Conservation (phyloP, 495 filamentous ascomycete species). For the Thermothielavioides terrestris region DNA sequence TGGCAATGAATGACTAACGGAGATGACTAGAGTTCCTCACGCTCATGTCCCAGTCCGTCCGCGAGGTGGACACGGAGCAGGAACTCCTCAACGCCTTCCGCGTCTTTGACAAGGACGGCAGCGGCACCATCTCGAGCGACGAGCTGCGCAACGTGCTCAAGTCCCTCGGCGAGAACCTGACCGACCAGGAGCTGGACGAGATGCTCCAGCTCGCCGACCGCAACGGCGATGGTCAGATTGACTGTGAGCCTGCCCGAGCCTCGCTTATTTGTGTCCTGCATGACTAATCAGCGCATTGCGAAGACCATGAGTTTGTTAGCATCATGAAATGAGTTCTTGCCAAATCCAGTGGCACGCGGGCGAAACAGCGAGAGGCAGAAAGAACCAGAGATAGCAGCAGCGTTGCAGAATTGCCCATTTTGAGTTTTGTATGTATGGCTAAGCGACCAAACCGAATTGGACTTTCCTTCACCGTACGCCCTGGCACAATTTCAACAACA, state of each 20-base stretch:
- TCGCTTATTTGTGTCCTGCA: neutral
- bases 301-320: conserved; percentile 92
- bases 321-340: conserved; percentile 51
- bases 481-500: conserved; percentile 2
- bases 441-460: no score
- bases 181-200: conserved; percentile 39
- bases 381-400: no score
- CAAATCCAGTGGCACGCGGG: neutral
- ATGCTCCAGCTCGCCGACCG: conserved; percentile 42
- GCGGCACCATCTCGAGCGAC: conserved; percentile 38
- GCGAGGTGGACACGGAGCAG: conserved; percentile 35
- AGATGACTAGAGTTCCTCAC: conserved; percentile 34
- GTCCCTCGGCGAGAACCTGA: conserved; percentile 40
- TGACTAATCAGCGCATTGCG: conserved; percentile 20
- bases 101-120: conserved; percentile 43
- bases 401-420: neutral
- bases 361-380: no score
- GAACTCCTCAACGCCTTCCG: conserved; percentile 40
- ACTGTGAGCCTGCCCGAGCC: conserved; percentile 28
- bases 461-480: no score
- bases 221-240: conserved; percentile 41
- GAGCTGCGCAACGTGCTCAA: conserved; percentile 39
- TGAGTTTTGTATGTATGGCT: neutral
- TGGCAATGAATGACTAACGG: neutral
- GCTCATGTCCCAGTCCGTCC: conserved; percentile 37